Evolutionary conservation across 2,329 filamentous ascomycete genomes (phyloP), one percentile per base, ranked within the genome.

Genomic region (Corinectria fuckeliana): DNA sequence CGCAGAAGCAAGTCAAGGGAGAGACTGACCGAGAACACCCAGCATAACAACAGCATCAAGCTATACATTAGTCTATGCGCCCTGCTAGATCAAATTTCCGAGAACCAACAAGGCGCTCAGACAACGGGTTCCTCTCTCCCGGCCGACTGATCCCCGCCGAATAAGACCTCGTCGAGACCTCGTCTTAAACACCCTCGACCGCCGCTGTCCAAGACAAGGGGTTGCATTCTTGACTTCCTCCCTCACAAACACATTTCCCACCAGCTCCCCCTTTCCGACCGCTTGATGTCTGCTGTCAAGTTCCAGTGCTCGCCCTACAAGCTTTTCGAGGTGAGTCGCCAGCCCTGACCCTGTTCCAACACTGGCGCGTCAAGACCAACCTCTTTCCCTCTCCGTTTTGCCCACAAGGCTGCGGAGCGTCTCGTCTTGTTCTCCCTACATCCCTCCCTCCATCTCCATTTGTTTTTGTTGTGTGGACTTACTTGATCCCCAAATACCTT

Each of bases 271-370:
- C 66, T 72, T 69, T 63, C 70, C 71, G 70, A 76, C 76, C 78
- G 78, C 77, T 83, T 85, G 75, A 86, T 86, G 84, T 86, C 84
- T 81, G 73, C 80, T 74, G 75, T 77, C 73, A 85, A 84, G 78
- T 83, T 84, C 73, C 80, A 82, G 69, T 82, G 80, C 72, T 77
- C 81, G 70, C 74, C 81, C 66, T 85, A 85, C 75, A 85, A 84
- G 78, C 78, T 84, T 74, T 85, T 82, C 73, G 82, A 86, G 79
- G 83, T 86, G 74, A 84, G 84, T 83, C 75, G 63, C n/a, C 65
- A 70, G 66, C 68, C 65, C 59, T 72, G 69, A 76, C 71, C 60
- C 61, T 74, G 71, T 71, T 74, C 67, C 70, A 71, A 65, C 63
- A 55, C 66, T 69, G 60, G 58, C 64, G 63, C 65, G 60, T 62